Percentiles rank a stretch among this genome's conserved stretches.
These are phyloP conservation scores for Kitagawia praeruptora DNA, from an alignment of 129 eudicot genomes.

Conservation along the genomic window DNA sequence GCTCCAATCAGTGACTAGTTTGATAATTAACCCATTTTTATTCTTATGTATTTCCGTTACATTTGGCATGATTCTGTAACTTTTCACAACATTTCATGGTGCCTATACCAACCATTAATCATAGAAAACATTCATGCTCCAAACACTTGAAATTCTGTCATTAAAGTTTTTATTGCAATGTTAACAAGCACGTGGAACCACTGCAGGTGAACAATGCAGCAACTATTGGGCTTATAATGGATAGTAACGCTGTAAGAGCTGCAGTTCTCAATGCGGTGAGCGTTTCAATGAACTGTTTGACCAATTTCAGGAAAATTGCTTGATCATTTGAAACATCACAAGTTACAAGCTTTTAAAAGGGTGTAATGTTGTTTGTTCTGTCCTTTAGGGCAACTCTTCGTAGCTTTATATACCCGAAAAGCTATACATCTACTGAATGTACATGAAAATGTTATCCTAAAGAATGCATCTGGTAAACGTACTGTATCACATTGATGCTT, in stretches of 20 bases:
- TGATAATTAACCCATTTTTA: too few species aligned
- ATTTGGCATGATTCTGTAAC: not conserved
- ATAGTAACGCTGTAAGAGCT: too few species aligned
- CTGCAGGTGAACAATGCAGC: constrained; percentile 46
- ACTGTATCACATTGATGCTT: too few species aligned
- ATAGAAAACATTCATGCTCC: not conserved
- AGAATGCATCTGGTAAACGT: too few species aligned
- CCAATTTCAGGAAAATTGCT: not conserved
- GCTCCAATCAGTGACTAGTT: too few species aligned
- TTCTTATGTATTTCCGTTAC: too few species aligned
- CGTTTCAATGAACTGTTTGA: not conserved
- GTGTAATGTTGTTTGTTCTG: too few species aligned
- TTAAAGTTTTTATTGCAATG: constrained; percentile 30
- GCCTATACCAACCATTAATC: not conserved
- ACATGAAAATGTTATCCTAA: too few species aligned
- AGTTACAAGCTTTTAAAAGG: not conserved
- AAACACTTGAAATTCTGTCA: too few species aligned
- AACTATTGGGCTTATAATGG: not conserved
- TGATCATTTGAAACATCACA: not conserved
- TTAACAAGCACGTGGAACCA: constrained; percentile 13
- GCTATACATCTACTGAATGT: too few species aligned
- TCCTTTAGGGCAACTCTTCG: not conserved
- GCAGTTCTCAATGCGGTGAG: not conserved
- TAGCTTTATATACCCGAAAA: not conserved
- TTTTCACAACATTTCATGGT: not conserved